phyloP scores from a whole-genome alignment of 192 early-diverging fungal genomes.

The Gaertneriomyces semiglobifer region DNA sequence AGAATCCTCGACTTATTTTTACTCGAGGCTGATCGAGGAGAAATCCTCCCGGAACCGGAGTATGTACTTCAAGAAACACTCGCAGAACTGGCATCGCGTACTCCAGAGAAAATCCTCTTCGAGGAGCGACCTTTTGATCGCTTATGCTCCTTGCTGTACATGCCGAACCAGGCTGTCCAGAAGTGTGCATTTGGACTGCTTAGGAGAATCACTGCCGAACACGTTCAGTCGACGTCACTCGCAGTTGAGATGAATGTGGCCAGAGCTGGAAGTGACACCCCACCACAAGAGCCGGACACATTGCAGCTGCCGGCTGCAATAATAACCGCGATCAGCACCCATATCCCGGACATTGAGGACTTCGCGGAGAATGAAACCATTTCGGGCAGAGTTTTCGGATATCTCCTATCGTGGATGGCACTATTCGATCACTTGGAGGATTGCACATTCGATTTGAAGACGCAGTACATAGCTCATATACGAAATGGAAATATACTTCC shows the following conservation, averaged over 20 bases:
- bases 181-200: conserved; percentile 31
- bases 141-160: conserved; percentile 5
- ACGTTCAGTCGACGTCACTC: conserved; percentile 36
- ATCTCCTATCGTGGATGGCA: conserved; percentile 69
- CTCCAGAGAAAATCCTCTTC: no score
- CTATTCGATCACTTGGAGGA: conserved; percentile 76
- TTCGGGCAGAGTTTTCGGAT: conserved; percentile 43
- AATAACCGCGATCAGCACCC: background rate
- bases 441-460: conserved; percentile 46
- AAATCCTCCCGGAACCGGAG: no score
- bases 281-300: background rate
- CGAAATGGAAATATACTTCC: conserved; percentile 50
- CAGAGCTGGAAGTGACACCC: background rate
- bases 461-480: conserved; percentile 53
- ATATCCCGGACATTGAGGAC: no score
- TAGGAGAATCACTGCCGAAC: conserved; percentile 27
- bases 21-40: no score
- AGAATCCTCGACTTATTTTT: no score
- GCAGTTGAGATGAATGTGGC: conserved; percentile 34
- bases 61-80: no score
- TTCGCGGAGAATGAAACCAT: no score
- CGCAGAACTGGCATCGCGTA: no score
- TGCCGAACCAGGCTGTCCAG: conserved; percentile 37
- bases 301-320: background rate
- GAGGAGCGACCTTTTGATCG: no score